These are phyloP conservation scores for Diversispora eburnea DNA, from an alignment of 192 early-diverging fungal genomes.

Conservation along the genomic window DNA sequence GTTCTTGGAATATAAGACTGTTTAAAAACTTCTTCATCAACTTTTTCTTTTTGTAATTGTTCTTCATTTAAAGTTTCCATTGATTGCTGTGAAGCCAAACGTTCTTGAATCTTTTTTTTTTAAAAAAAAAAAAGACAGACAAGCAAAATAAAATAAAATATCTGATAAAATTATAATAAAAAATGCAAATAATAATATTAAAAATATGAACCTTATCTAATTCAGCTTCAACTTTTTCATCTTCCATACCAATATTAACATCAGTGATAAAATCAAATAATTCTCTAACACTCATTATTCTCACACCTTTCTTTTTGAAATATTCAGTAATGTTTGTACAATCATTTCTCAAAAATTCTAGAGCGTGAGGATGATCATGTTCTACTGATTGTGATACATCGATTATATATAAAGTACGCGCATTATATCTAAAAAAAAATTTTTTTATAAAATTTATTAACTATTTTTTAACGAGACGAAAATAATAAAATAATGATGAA, in stretches of 20 bases:
- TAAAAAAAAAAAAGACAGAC: too few species aligned
- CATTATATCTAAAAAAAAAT: constrained; percentile 62
- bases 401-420: constrained; percentile 81
- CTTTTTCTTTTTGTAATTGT: constrained; percentile 46
- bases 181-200: not conserved
- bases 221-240: constrained; percentile 64
- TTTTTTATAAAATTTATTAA: too few species aligned
- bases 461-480: too few species aligned
- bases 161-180: not conserved
- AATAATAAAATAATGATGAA: too few species aligned
- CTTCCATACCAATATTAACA: constrained; percentile 50
- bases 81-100: constrained; percentile 4
- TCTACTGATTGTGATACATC: constrained; percentile 99
- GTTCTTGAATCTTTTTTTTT: constrained; percentile 25
- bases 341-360: constrained; percentile 96
- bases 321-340: constrained; percentile 90
- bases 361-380: constrained; percentile 95
- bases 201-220: constrained; percentile 54
- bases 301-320: constrained; percentile 74
- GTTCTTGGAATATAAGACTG: constrained; percentile 89
- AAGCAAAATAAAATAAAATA: not conserved
- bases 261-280: constrained; percentile 88
- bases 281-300: constrained; percentile 74
- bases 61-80: not conserved
- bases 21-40: constrained; percentile 89